Evolutionary conservation across 352 stramenopile genomes (phyloP), one percentile per base, ranked within the genome.

Genomic region (Aphanomyces euteiches): DNA sequence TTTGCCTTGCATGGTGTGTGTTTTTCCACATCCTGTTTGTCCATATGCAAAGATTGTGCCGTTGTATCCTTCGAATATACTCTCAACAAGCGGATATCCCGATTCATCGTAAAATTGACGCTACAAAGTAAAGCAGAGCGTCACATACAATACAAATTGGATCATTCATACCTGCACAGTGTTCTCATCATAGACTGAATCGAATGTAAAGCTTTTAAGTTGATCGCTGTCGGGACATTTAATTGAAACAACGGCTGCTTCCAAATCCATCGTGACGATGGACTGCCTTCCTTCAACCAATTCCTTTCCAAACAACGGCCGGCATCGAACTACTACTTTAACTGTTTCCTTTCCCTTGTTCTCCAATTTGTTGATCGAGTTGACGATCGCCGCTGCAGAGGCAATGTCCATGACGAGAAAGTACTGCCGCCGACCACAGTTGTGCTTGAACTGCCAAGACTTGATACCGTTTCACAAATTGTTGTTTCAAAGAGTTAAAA

Each of bases 31-130:
- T 0, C 87, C 87, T 2, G 87, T 95, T 69, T 95, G 87, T 28
- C 87, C 90, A 63, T 97, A 97, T 1, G 90, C 89, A 74, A 97
- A 97, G 59, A 97, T 96, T 5, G 90, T 96, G 56, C 90, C 90
- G 60, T 97, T 97, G 74, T 94, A 97, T 47, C 90, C 90, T 58
- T 93, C 84, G 56, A 97, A 91, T 59, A 96, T 91, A 72, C 86
- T 96, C 64, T 97, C 90, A 5, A 96, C 87, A 10, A 97, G 77
- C 19, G 87, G 87, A 69, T 91, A 93, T 19, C 79, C 88, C 5
- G 87, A 88, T 58, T 95, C 87, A 60, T 93, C 85, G 76, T 94
- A 94, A 77, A 93, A 92, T 78, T 91, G 83, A 5, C 82, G 83
- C 70, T 93, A 84, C 36, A 60, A 13, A 7, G 2, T 21, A 2